Base-by-base conservation (phyloP, 805 yeast genomes). In the Starmera dryadoides region DNA sequence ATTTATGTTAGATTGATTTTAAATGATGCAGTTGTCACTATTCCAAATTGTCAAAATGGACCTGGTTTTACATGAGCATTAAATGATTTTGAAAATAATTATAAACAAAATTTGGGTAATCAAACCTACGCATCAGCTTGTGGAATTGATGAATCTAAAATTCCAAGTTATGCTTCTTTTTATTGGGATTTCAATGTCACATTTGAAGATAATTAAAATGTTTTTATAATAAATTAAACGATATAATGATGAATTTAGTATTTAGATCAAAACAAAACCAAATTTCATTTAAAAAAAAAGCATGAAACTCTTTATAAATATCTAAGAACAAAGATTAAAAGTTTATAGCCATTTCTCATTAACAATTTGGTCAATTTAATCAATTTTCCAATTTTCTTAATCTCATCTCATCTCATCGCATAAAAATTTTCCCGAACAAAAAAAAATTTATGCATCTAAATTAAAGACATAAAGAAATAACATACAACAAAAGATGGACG, bases 11-110 rank as follows among this genome's bases (percentile, higher is more conserved):
- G 81, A 53, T 60, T 64, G 29, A 55, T 73, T 6, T 46, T 74
- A 16, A 75, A 76, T 49, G 80, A 75, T 44, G 77, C 77, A 2
- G 79, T 76, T 19, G 58, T 71, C 35, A 79, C 81, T 22, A 50
- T 72, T 26, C 66, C 66, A 18, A 48, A 53, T 29, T 75, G 81
- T 52, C 60, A 64, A 32, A 53, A 60, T 33, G 82, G 82, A 4
- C 81, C 81, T 9, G 79, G 78, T 2, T 73, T 64, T 25, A 11
- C 28, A 11, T 25, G 28, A 4, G 4, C 28, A 4, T 25, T 25
- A 12, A n/a, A 25, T 25, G 28, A 25, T 25, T 25, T 25, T 25
- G 28, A 25, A 12, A 8, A 25, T 4, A 12, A 25, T 12, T 25
- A 25, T 25, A 25, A 4, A 25, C 9, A 25, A n/a, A n/a, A 11